Evolutionary conservation across 257 asterid genomes (phyloP).

Genomic region (Mitragyna speciosa): DNA sequence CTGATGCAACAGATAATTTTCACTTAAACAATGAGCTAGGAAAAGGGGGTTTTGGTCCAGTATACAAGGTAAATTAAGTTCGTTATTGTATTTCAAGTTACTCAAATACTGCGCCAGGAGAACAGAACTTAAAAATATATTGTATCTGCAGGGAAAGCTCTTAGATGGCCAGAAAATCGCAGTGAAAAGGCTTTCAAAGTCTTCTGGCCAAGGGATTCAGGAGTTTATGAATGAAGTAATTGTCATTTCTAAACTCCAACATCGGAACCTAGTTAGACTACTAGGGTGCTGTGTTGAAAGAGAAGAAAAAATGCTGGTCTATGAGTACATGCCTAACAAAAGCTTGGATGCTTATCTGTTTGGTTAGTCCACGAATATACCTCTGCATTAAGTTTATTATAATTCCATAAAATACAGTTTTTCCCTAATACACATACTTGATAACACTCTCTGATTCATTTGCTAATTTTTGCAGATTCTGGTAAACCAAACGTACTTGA

Average conservation of each 20-base stretch:
- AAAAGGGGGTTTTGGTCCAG: constrained; percentile 65
- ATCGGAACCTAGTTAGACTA: constrained; percentile 14
- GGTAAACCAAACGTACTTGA: constrained; percentile 29
- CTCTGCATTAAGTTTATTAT: no score
- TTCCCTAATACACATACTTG: no score
- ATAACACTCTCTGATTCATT: background rate
- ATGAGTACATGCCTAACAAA: constrained; percentile 18
- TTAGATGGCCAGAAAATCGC: no score
- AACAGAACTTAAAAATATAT: no score
- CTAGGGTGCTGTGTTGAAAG: constrained; percentile 15
- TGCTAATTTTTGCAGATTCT: constrained; percentile 14
- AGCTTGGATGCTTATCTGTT: constrained; percentile 15
- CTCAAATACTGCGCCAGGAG: no score
- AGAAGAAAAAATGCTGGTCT: constrained; percentile 18
- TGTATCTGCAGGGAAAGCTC: no score
- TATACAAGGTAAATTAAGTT: no score
- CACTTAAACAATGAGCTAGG: constrained; percentile 42
- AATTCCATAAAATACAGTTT: no score
- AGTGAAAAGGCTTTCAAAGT: constrained; percentile 74
- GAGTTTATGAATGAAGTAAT: constrained; percentile 17
- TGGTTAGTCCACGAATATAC: constrained; percentile 9
- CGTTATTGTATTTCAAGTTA: no score
- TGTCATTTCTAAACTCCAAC: constrained; percentile 18
- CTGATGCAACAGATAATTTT: constrained; percentile 46
- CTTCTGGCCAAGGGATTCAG: constrained; percentile 23